Base-by-base conservation (phyloP, 345 rosid species). In the Populus nigra region DNA sequence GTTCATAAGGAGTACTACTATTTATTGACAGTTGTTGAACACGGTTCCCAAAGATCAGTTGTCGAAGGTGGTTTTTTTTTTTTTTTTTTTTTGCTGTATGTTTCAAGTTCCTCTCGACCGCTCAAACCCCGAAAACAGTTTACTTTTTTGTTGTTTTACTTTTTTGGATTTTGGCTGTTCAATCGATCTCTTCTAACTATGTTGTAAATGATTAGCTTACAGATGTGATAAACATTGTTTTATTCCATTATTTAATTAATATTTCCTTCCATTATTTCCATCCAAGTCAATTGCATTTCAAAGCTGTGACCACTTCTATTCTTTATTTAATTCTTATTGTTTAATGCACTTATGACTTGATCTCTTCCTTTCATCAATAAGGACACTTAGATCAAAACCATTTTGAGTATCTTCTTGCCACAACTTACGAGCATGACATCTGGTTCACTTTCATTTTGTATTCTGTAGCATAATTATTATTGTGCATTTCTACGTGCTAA, bases 1-100 rank as follows among this genome's bases (percentile, higher is more conserved):
- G 41, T 73, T 77, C 76, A 66, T 39, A 66, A 39, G 72, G 3
- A 69, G 71, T 63, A 73, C 27, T 65, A 7, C 20, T 31, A 65
- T 81, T 68, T 65, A 43, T 63, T 33, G 78, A 66, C 76, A 73
- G 83, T 76, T 71, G 75, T 71, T 82, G 79, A 69, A 69, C 87
- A 78, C 85, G 77, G 68, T 86, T 86, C 77, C 85, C 87, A 38
- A 84, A 83, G 65, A 70, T 73, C 47, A 79, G 80, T 79, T 80
- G 53, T 62, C 72, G 36, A 8, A 36, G 65, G 59, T 77, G 74
- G 22, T 61, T 29, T 39, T 71, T 33, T 25, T 25, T 39, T 71
- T 33, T 25, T 17, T 61, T 29, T 39, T 71, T 45, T 11, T 62
- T 66, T 68, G 11, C 70, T 36, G 61, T 69, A 55, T 23, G 22